phyloP scores from a whole-genome alignment of 805 yeast genomes.

The Ogataea kodamae region DNA sequence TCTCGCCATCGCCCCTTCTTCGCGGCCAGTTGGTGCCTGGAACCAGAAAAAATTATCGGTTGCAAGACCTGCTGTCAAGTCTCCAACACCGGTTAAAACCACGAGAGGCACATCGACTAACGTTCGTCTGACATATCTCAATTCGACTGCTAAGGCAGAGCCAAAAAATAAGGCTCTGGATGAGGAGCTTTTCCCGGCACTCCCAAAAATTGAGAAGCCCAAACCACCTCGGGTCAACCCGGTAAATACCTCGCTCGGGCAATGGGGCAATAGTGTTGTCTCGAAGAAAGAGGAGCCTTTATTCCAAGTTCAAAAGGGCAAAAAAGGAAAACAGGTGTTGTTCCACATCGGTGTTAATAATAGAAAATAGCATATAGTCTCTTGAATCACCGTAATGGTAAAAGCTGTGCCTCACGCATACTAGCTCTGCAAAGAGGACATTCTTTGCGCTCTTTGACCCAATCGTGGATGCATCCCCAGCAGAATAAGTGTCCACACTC shows the following conservation, averaged over 20 bases:
- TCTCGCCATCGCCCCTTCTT: conserved; percentile 23
- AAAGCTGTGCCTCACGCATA: conserved; percentile 57
- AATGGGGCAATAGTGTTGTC: conserved; percentile 30
- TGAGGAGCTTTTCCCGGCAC: conserved; percentile 31
- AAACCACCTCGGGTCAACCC: conserved; percentile 60
- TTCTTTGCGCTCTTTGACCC: conserved; percentile 85
- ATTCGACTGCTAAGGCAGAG: conserved; percentile 5
- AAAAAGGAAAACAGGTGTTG: conserved; percentile 51
- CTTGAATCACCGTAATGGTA: conserved; percentile 46
- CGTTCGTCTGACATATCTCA: conserved; percentile 16
- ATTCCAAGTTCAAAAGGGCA: conserved; percentile 31
- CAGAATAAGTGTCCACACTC: conserved; percentile 92
- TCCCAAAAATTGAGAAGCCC: conserved; percentile 39
- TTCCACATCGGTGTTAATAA: conserved; percentile 48
- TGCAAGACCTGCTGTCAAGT: conserved; percentile 1
- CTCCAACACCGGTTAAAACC: conserved; percentile 8
- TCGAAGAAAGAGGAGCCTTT: conserved; percentile 11
- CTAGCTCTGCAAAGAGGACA: conserved; percentile 88
- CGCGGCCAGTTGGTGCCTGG: conserved; percentile 8
- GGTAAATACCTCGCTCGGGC: conserved; percentile 27
- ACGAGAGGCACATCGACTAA: conserved; percentile 12
- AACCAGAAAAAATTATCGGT: conserved; percentile 1
- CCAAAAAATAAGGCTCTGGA: conserved; percentile 11
- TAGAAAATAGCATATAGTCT: conserved; percentile 5
- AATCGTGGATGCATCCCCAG: conserved; percentile 85